These are phyloP conservation scores for Dioszegia aurantiaca DNA, from an alignment of 768 basidiomycete genomes.

Conservation along the genomic window DNA sequence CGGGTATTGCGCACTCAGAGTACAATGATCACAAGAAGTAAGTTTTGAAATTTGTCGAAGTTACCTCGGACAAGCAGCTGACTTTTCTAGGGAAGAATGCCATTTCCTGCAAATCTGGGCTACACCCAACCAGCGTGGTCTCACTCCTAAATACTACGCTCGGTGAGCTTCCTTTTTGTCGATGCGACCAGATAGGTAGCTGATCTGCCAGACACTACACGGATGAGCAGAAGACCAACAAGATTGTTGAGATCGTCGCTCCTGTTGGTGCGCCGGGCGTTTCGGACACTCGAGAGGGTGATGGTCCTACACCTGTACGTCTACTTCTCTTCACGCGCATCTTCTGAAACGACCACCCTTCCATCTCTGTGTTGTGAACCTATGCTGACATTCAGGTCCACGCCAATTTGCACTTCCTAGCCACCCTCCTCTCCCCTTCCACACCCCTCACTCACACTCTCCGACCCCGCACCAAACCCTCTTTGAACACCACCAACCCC, in stretches of 20 bases:
- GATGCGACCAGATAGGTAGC: not conserved
- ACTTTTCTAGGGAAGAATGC: conserved; percentile 34
- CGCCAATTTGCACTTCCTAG: conserved; percentile 58
- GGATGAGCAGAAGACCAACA: conserved; percentile 75
- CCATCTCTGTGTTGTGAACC: not conserved
- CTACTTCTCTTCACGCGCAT: not conserved
- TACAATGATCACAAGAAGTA: conserved; percentile 56
- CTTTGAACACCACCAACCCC: conserved; percentile 16
- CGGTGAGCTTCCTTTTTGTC: conserved; percentile 56
- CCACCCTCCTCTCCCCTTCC: conserved; percentile 66
- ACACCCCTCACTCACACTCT: conserved; percentile 61
- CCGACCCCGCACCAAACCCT: conserved; percentile 24
- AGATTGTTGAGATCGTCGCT: conserved; percentile 71
- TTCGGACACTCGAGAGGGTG: conserved; percentile 61
- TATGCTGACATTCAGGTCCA: conserved; percentile 37
- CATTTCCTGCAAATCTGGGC: conserved; percentile 75
- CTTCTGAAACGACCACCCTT: not conserved
- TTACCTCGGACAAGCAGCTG: not conserved
- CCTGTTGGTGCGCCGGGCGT: conserved; percentile 65
- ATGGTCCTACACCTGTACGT: conserved; percentile 72
- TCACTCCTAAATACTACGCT: conserved; percentile 79
- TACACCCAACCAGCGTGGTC: conserved; percentile 56
- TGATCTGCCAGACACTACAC: conserved; percentile 62
- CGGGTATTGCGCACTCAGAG: conserved; percentile 77
- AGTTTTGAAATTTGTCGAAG: conserved; percentile 3